Evolutionary conservation across 2,329 filamentous ascomycete genomes (phyloP).

Genomic region (Colletotrichum ledebouriae): DNA sequence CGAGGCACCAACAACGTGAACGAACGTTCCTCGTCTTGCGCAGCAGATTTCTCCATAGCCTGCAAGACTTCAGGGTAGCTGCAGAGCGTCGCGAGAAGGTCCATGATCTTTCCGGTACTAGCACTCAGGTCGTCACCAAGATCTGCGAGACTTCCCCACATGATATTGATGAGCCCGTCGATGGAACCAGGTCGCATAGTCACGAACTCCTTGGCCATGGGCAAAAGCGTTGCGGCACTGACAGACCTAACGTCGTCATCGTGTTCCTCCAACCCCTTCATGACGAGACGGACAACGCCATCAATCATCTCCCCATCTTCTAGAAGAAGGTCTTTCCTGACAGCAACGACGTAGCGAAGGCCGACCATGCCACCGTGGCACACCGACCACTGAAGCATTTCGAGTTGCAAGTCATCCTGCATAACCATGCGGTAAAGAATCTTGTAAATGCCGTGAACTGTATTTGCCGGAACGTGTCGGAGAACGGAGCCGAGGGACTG

Average conservation of each 20-base stretch:
- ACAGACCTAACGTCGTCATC: slow-evolving; percentile 98
- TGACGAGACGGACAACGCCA: slow-evolving; percentile 90
- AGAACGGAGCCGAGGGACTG: slow-evolving; percentile 92
- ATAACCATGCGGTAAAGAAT: slow-evolving; percentile 92
- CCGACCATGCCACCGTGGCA: slow-evolving; percentile 99
- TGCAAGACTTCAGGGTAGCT: slow-evolving; percentile 92
- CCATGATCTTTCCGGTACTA: slow-evolving; percentile 98
- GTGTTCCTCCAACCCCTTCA: slow-evolving; percentile 90
- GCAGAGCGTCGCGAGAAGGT: slow-evolving; percentile 94
- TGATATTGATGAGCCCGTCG: slow-evolving; percentile 88
- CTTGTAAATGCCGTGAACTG: slow-evolving; percentile 86
- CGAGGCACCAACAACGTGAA: slow-evolving; percentile 94
- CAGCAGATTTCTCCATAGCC: slow-evolving; percentile 92
- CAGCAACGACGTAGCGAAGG: slow-evolving; percentile 92
- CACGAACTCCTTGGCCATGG: slow-evolving; percentile 96
- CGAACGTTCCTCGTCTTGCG: slow-evolving; percentile 85
- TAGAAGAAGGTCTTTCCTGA: slow-evolving; percentile 91
- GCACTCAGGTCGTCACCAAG: slow-evolving; percentile 97
- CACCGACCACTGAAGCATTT: slow-evolving; percentile 88
- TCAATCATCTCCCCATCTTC: slow-evolving; percentile 89
- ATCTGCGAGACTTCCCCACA: slow-evolving; percentile 97
- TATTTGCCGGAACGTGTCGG: slow-evolving; percentile 82
- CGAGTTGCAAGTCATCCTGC: slow-evolving; percentile 83
- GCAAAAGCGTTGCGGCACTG: slow-evolving; percentile 96
- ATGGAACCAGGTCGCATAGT: slow-evolving; percentile 83